Evolutionary conservation across 176 grass and related monocot genomes (phyloP), one percentile per base, ranked within the genome.

Genomic region (Triticum timopheevii): DNA sequence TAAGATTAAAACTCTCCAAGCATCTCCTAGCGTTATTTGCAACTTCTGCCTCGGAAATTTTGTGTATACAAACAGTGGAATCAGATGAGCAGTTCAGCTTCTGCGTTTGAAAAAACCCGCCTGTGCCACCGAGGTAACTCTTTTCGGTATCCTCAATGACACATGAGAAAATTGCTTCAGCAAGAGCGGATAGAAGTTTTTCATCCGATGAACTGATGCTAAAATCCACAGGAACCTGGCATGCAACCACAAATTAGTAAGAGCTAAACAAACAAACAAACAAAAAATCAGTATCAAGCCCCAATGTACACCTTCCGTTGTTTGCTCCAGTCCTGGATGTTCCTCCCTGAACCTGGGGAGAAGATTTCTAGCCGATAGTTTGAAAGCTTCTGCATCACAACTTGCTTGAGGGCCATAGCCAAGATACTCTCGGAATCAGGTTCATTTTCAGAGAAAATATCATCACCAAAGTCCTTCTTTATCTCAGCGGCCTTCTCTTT

Each of bases 341-440:
- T 67, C 67, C 85, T 95, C 69, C 86, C 68, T 8, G 91, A 86
- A 34, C 90, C 93, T 50, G 90, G 91, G 49, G 83, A 30, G 77
- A 94, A 93, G 12, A 92, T 52, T 35, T 89, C 76, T 23, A 98
- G 90, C 6, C 45, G 89, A 70, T 94, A 95, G 71, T 85, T 98
- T 74, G 86, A 91, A 19, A 94, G 34, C 61, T 80, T 79, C 49
- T 91, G 63, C 82, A 98, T 81, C 4, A 93, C 86, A 76, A 95
- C 93, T 90, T 98, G 96, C 52, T 91, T 89, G 80, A 95, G 93
- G 6, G 92, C 91, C 92, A 89, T 92, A 15, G 90, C 91, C 58
- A 98, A 86, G 35, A 95, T 88, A 22, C 77, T 92, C 23, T 91
- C 88, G 19, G 88, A 83, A 33, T 82, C 84, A 27, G 66, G 36